Base-by-base conservation (phyloP, 176 grass and related monocot genomes). In the Avena atlantica region DNA sequence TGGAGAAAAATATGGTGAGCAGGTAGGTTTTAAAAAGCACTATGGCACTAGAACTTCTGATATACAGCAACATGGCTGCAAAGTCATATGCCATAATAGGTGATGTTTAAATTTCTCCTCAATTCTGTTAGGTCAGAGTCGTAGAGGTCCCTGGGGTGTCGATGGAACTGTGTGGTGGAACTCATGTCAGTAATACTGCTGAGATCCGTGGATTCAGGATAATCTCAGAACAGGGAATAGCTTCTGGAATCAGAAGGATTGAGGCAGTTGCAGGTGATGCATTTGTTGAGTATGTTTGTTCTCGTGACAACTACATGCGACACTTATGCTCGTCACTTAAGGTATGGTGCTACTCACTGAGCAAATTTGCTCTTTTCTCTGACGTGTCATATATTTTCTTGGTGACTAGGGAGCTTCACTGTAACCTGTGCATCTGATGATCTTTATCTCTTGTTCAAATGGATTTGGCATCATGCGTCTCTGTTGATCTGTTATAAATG, bases 101-200 rank as follows among this genome's bases (percentile, higher is more conserved):
- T 4, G 21, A 67, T 78, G 19, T 65, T 80, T 89, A 65, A 50
- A 9, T 42, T 45, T 45, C 2, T 89, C 53, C 40, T 84, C 15
- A 12, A 66, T 34, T 73, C 17, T 75, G 45, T 78, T 78, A 98
- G 96, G 96, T 98, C 75, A 94, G 96, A 92, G 96, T 98, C 14
- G 92, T 98, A 60, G 93, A 91, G 86, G 90, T 98, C 52, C 96
- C 96, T 84, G 96, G 93, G 65, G 88, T 98, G 48, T 98, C 96
- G 76, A 92, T 98, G 96, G 96, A 98, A 84, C 87, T 98, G 14
- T 95, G 96, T 85, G 93, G 96, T 80, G 96, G 96, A 57, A 98
- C 96, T 81, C 96, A 95, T 87, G 96, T 98, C 17, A 89, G 68
- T 67, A 98, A 94, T 92, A 95, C 96, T 66, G 88, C 88, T 66